phyloP scores from a whole-genome alignment of 768 basidiomycete species.

The Boletus rubropictus region DNA sequence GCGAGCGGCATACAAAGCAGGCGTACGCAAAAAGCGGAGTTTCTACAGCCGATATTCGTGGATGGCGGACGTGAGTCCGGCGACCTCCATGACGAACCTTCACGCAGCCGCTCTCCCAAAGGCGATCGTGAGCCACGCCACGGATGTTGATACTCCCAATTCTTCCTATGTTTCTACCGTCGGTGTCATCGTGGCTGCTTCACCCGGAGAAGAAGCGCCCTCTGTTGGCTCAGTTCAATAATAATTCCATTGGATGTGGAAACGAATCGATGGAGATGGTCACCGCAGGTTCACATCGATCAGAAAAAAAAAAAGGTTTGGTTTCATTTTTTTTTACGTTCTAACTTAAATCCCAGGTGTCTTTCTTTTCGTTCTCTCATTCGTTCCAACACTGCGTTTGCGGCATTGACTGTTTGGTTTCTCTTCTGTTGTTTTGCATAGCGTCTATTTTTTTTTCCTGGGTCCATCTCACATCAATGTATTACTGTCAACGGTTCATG shows the following conservation, averaged over 20 bases:
- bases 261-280: neutral
- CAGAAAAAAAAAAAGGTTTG: neutral
- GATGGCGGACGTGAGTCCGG: constrained; percentile 23
- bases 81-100: constrained; percentile 20
- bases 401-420: constrained; percentile 7
- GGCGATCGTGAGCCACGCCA: constrained; percentile 8
- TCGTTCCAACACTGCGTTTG: neutral
- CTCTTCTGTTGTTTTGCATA: constrained; percentile 26
- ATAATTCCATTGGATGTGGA: neutral
- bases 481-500: constrained; percentile 17
- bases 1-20: constrained; percentile 30
- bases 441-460: constrained; percentile 2
- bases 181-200: constrained; percentile 5
- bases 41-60: constrained; percentile 28
- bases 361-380: neutral
- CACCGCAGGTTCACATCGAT: neutral
- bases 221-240: constrained; percentile 17
- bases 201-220: neutral
- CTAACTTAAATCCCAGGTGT: constrained; percentile 6
- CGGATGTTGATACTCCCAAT: constrained; percentile 3
- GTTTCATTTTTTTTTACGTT: neutral
- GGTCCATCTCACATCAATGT: constrained; percentile 20
- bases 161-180: constrained; percentile 1
- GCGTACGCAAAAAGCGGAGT: constrained; percentile 32
- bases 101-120: constrained; percentile 15